Evolutionary conservation across 495 filamentous ascomycete species (phyloP).

Genomic region (Penicillium turbatum): DNA sequence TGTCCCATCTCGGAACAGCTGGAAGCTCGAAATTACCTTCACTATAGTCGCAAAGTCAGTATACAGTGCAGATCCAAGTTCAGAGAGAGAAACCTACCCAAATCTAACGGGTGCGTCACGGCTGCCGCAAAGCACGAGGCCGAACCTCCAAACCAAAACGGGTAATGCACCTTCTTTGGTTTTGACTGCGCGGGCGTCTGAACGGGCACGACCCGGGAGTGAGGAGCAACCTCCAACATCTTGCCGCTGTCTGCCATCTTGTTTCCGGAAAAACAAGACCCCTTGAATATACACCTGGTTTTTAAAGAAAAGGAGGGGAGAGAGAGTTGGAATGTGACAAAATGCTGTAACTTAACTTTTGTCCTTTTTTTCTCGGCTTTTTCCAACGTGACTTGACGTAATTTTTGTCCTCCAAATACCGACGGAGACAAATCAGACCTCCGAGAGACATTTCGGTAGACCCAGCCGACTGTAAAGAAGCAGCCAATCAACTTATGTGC

Average conservation of each 20-base stretch:
- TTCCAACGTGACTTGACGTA: conserved; percentile 21
- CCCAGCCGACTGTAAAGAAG: conserved; percentile 6
- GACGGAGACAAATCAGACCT: conserved; percentile 40
- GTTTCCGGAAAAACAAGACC: conserved; percentile 24
- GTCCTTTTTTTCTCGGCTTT: conserved; percentile 18
- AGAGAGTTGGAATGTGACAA: conserved; percentile 6
- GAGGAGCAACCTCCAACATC: conserved; percentile 31
- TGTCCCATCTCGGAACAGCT: conserved; percentile 8
- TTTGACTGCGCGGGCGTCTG: conserved; percentile 23
- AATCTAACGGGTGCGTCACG: conserved; percentile 87
- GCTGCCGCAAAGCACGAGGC: conserved; percentile 85
- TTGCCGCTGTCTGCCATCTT: conserved; percentile 42
- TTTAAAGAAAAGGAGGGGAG: conserved; percentile 5
- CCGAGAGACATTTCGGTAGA: conserved; percentile 30
- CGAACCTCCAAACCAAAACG: conserved; percentile 94
- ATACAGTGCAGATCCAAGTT: not conserved
- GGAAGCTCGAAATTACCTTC: conserved; percentile 41
- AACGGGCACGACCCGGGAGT: conserved; percentile 23
- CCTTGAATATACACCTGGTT: not conserved
- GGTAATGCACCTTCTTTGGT: conserved; percentile 55
- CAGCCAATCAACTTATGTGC: conserved; percentile 13
- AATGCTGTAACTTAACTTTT: not conserved
- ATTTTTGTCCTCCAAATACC: conserved; percentile 26
- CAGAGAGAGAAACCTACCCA: conserved; percentile 34
- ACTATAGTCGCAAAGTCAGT: conserved; percentile 33